A percentile compares a stretch with the other conserved stretches of the same genome.
These are phyloP conservation scores for Taxillus chinensis DNA, from an alignment of 164 flowering plant genomes.

Conservation along the genomic window DNA sequence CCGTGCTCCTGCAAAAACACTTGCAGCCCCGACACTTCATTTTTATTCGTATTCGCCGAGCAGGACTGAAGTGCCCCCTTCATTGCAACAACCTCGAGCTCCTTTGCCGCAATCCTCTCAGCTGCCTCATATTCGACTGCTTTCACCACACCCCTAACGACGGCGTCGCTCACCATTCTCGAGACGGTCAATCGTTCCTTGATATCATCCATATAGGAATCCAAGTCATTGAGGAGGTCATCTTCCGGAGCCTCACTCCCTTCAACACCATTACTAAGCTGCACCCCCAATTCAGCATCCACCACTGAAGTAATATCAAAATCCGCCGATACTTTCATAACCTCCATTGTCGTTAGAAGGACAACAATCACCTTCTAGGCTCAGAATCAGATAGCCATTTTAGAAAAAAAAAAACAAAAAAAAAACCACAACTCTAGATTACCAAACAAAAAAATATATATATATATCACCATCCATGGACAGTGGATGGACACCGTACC, in stretches of 20 bases:
- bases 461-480: too few species aligned
- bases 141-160: conserved; percentile 67
- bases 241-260: conserved; percentile 27
- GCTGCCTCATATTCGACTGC: conserved; percentile 67
- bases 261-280: conserved; percentile 9
- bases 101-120: conserved; percentile 42
- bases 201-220: conserved; percentile 62
- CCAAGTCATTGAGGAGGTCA: conserved; percentile 54
- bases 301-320: conserved; percentile 4
- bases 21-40: conserved; percentile 4
- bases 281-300: conserved; percentile 10
- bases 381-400: background rate
- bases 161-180: conserved; percentile 76
- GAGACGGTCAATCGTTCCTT: conserved; percentile 55
- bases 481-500: too few species aligned
- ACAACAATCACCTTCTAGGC: too few species aligned
- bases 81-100: conserved; percentile 39
- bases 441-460: background rate
- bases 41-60: conserved; percentile 16
- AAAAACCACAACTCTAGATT: background rate
- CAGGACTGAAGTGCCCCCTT: conserved; percentile 24
- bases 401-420: background rate
- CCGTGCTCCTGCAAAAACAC: conserved; percentile 12
- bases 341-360: background rate
- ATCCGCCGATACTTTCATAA: background rate